Evolutionary conservation across 441 rosid genomes (phyloP).

Genomic region (Daphne laureola): DNA sequence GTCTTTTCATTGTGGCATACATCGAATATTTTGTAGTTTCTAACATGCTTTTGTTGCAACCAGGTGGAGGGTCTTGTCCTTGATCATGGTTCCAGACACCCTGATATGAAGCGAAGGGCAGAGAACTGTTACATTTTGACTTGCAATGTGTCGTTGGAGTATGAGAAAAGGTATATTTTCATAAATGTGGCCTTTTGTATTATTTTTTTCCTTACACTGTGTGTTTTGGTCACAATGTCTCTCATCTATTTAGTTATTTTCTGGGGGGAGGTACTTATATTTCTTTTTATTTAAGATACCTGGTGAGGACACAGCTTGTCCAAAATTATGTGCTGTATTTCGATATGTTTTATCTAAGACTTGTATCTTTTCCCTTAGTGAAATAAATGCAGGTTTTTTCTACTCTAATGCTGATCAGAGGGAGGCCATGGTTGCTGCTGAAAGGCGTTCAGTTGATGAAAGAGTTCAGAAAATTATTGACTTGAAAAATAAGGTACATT

Average conservation of each 20-base stretch:
- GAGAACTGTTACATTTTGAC: constrained; percentile 91
- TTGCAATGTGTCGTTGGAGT: constrained; percentile 92
- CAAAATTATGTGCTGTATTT: constrained; percentile 5
- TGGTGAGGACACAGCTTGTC: neutral
- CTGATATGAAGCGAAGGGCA: constrained; percentile 96
- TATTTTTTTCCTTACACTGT: neutral
- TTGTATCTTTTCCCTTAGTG: constrained; percentile 43
- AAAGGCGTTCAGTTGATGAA: constrained; percentile 82
- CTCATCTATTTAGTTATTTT: neutral
- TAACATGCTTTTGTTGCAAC: constrained; percentile 3
- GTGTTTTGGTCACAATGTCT: neutral
- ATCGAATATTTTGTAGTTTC: neutral
- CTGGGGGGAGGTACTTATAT: neutral
- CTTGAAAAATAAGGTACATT: constrained; percentile 66
- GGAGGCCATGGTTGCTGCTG: constrained; percentile 96
- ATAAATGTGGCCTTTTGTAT: neutral
- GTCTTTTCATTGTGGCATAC: too few relatives aligned
- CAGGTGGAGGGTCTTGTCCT: constrained; percentile 97
- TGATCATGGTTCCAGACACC: constrained; percentile 98
- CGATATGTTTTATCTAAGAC: constrained; percentile 12
- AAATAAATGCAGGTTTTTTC: constrained; percentile 96
- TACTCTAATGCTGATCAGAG: constrained; percentile 97
- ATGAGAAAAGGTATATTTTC: constrained; percentile 73
- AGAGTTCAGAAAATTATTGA: constrained; percentile 79
- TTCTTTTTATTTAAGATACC: neutral